Evolutionary conservation across 805 yeast species (phyloP).

Genomic region (Blastobotrys parvus): DNA sequence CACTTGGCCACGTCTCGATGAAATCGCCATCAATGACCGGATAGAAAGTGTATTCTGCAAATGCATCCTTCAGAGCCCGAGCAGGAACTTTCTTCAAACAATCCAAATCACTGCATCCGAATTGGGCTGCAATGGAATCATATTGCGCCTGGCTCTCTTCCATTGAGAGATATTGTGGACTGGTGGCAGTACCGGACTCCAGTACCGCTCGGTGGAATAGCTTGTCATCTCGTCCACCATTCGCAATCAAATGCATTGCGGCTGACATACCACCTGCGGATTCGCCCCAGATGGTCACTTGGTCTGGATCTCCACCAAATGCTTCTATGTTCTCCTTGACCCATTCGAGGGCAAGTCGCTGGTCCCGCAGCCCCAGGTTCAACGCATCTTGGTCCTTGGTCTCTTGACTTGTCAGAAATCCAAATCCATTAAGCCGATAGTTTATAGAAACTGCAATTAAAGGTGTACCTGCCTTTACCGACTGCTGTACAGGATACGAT

Average conservation of each 20-base stretch:
- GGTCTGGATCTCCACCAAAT: slow-evolving; percentile 32
- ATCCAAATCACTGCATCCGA: slow-evolving; percentile 7
- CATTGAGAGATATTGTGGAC: slow-evolving; percentile 2
- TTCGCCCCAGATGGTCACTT: slow-evolving; percentile 31
- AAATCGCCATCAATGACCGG: slow-evolving; percentile 3
- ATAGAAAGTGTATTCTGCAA: slow-evolving; percentile 6
- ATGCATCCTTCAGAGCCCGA: neutral
- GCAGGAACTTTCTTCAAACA: slow-evolving; percentile 10
- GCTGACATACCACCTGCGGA: slow-evolving; percentile 28
- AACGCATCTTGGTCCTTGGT: slow-evolving; percentile 15
- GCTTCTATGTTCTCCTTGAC: slow-evolving; percentile 26
- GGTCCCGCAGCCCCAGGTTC: slow-evolving; percentile 32
- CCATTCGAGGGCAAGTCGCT: slow-evolving; percentile 31
- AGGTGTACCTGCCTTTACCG: slow-evolving; percentile 1
- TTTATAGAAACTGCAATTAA: slow-evolving; percentile 25
- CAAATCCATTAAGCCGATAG: slow-evolving; percentile 30
- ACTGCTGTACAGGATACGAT: neutral
- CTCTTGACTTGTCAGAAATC: slow-evolving; percentile 24
- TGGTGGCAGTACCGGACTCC: slow-evolving; percentile 13
- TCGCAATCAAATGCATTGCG: slow-evolving; percentile 8
- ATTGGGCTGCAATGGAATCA: slow-evolving; percentile 5
- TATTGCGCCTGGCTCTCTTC: slow-evolving; percentile 4
- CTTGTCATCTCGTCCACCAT: neutral
- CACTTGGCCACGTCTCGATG: neutral
- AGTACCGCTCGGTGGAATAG: slow-evolving; percentile 15